Base-by-base conservation (phyloP, 2,329 filamentous ascomycete species). In the Ascochyta koolunga region DNA sequence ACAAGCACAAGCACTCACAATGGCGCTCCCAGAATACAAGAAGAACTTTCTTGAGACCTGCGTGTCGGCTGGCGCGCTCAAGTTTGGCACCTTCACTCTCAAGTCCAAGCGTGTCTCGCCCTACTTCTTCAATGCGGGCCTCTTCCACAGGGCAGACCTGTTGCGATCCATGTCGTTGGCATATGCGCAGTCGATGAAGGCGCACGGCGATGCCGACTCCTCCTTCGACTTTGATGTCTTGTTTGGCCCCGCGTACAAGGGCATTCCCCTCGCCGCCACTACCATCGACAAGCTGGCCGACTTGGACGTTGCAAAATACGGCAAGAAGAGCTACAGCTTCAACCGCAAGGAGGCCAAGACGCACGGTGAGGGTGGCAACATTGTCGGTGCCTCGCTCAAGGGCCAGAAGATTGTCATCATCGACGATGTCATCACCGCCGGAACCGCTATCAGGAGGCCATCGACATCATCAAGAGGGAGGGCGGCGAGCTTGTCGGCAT, bases 51-150 rank as follows among this genome's bases (percentile, higher is more conserved):
- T 95, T 65, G 77, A 84, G 70, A 83, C 89, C 53, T 84, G 88
- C 70, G 82, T 93, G 62, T 76, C 80, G 19, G 86, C 87, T 66
- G 83, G 84, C 59, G 87, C 90, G 67, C 85, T 95, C 64, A 89
- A 87, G 70, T 95, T 95, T 74, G 91, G 91, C 75, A 86, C 83
- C 72, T 95, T 91, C 79, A 90, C 89, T 66, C 86, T 99, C 72
- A 99, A 99, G 80, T 97, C 93, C 48, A 90, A 91, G 77, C 90
- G 93, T 69, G 82, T 74, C 67, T 96, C 92, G 11, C 95, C 95
- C 36, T 98, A 98, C 83, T 98, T 98, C 82, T 96, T 98, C 86
- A 97, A 96, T 77, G 92, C 93, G 40, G 92, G 93, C 56, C 86
- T 90, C 68, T 96, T 98, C 78, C 91, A 95, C 82, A 88, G 87